Evolutionary conservation across 208 protist species (phyloP).

Genomic region (Trichomonas gallinae): DNA sequence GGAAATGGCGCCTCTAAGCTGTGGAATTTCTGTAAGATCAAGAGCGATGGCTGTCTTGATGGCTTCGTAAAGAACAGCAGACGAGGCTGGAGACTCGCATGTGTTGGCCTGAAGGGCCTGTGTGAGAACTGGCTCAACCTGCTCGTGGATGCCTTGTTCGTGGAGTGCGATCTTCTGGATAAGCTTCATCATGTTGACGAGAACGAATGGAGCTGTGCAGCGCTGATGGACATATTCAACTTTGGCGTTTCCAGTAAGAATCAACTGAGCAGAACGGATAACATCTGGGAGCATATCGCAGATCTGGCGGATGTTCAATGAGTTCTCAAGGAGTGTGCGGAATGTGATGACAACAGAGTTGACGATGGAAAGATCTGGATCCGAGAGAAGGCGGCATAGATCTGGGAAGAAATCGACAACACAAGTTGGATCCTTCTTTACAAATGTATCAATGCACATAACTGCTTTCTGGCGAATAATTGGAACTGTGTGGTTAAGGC

Average conservation of each 20-base stretch:
- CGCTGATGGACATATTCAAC: neutral
- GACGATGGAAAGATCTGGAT: slow-evolving; percentile 13
- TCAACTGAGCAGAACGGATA: neutral
- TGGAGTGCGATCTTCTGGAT: neutral
- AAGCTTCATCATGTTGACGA: neutral
- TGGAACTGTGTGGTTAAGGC: neutral
- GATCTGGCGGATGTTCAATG: neutral
- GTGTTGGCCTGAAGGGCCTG: neutral
- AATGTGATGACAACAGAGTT: neutral
- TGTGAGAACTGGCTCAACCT: neutral
- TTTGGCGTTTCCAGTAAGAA: neutral
- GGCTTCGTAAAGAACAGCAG: neutral
- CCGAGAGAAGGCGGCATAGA: neutral
- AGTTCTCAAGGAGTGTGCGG: neutral
- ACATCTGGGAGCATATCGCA: neutral
- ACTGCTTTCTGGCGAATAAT: neutral
- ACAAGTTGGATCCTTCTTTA: neutral
- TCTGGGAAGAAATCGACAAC: slow-evolving; percentile 8
- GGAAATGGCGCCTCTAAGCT: neutral
- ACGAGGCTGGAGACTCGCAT: neutral
- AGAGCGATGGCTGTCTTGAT: neutral
- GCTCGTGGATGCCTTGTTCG: neutral
- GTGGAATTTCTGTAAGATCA: neutral
- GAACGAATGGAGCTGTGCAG: neutral
- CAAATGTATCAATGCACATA: neutral